Conservation (phyloP, 768 basidiomycete species). For the Leccinum aurantiacum region DNA sequence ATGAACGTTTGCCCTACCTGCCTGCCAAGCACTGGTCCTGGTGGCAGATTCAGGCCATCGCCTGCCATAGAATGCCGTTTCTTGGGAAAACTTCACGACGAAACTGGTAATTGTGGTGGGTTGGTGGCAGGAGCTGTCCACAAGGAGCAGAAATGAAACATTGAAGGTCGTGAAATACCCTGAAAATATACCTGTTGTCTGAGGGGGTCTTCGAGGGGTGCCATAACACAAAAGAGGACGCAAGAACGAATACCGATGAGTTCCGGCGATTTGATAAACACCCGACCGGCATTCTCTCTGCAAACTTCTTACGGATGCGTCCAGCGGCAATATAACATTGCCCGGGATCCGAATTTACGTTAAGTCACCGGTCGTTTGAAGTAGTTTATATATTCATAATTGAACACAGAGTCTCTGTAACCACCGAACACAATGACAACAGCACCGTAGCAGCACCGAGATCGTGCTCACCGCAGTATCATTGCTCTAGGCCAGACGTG, state of each 20-base stretch:
- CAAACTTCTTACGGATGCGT: no score
- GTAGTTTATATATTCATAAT: no score
- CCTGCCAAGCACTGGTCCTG: not conserved
- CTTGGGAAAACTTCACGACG: not conserved
- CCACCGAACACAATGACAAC: no score
- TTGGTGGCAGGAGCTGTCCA: not conserved
- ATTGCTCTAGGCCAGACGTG: no score
- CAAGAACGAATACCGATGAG: not conserved
- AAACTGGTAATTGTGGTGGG: not conserved
- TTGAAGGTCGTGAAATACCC: not conserved
- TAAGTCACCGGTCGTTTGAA: no score
- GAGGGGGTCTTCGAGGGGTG: not conserved
- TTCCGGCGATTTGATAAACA: not conserved
- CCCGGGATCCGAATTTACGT: no score
- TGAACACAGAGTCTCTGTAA: no score
- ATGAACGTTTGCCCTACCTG: not conserved
- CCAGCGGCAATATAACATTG: no score
- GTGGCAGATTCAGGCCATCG: not conserved
- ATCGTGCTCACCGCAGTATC: no score
- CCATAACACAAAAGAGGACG: not conserved
- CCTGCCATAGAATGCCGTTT: not conserved
- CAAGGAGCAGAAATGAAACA: not conserved
- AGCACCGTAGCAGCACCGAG: no score
- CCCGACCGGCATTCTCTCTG: not conserved
- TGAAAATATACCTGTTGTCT: no score